These are phyloP conservation scores for Ophiorrhiza pumila DNA, from an alignment of 257 asterid species.

Conservation along the genomic window DNA sequence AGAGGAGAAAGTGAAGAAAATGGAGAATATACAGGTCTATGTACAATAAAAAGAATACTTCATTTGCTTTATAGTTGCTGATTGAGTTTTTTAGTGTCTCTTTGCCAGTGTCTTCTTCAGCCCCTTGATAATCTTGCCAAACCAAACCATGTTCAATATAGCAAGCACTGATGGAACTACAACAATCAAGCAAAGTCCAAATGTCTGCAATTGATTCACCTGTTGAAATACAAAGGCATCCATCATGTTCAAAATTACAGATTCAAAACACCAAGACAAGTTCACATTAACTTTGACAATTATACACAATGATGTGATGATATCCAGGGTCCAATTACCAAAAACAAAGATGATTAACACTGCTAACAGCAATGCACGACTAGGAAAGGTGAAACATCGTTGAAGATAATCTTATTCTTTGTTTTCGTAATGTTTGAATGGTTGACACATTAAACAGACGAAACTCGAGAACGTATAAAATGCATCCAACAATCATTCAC, in stretches of 20 bases:
- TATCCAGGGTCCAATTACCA: not conserved
- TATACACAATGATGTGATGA: not conserved
- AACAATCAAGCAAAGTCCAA: constrained; percentile 39
- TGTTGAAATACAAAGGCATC: constrained; percentile 19
- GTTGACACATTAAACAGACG: too few species aligned
- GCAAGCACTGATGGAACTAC: constrained; percentile 41
- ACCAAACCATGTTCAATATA: constrained; percentile 66
- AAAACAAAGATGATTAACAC: not conserved
- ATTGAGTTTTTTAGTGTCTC: constrained; percentile 33
- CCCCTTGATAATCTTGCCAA: constrained; percentile 64
- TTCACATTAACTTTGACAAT: not conserved
- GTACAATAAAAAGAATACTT: not conserved
- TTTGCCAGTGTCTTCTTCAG: constrained; percentile 57
- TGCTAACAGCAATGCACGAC: not conserved
- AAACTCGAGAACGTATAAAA: too few species aligned
- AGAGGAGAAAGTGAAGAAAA: too few species aligned
- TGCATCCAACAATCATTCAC: not conserved
- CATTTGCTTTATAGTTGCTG: not conserved
- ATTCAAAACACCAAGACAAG: not conserved
- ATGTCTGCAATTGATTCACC: constrained; percentile 50
- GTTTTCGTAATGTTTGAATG: not conserved
- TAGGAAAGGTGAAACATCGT: too few species aligned
- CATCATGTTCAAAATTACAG: not conserved
- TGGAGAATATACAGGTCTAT: constrained; percentile 10
- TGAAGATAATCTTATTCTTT: not conserved